A percentile compares a stretch with the other conserved stretches of the same genome.
phyloP scores from a whole-genome alignment of 2,329 filamentous ascomycete species.

The Diaporthe citrichinensis region DNA sequence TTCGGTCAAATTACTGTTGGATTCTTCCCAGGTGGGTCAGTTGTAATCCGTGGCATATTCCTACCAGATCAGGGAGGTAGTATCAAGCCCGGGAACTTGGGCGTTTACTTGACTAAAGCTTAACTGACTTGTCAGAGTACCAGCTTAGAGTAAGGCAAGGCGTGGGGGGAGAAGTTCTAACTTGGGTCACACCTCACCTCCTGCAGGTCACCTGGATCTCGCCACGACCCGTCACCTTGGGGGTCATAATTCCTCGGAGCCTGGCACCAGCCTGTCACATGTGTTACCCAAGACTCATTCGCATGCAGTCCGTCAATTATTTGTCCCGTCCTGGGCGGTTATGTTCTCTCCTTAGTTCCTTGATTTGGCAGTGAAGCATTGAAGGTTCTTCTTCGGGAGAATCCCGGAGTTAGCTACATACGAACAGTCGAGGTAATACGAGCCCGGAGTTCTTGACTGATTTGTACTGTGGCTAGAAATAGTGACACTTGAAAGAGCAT shows the following conservation, averaged over 20 bases:
- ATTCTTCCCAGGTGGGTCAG: neutral
- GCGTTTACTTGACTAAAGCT: neutral
- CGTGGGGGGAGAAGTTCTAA: neutral
- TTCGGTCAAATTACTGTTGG: neutral
- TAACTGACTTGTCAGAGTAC: neutral
- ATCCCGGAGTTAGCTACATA: neutral
- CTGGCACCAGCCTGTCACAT: neutral
- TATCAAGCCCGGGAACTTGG: neutral
- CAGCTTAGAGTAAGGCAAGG: neutral
- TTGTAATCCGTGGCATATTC: neutral
- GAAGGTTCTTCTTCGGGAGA: neutral
- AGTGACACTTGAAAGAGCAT: neutral
- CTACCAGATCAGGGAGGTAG: conserved; percentile 10
- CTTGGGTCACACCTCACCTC: neutral
- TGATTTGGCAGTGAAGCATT: neutral
- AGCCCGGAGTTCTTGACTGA: neutral
- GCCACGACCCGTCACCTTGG: neutral
- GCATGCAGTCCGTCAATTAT: neutral
- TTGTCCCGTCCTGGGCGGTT: neutral
- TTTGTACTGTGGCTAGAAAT: neutral
- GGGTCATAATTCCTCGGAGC: neutral
- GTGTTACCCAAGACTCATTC: neutral
- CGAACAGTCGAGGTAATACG: neutral
- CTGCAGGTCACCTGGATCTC: conserved; percentile 1
- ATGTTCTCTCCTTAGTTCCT: neutral